phyloP scores from a whole-genome alignment of 495 filamentous ascomycete genomes.

The Xylona heveae region DNA sequence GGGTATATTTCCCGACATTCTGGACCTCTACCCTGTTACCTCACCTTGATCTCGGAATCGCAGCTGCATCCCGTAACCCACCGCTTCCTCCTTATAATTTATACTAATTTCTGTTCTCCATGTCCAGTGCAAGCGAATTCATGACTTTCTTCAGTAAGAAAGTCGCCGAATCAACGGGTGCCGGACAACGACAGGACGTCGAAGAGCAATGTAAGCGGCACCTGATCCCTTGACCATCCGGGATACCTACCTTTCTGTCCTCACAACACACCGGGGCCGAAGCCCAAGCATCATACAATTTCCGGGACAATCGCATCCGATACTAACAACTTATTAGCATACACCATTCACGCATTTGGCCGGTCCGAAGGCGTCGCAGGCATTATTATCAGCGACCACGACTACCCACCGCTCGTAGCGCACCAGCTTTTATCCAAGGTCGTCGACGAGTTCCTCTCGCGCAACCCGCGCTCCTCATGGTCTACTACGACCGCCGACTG shows the following conservation, averaged over 20 bases:
- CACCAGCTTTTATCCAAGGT: conserved; percentile 85
- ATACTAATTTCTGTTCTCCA: conserved; percentile 1
- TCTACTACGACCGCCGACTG: conserved; percentile 29
- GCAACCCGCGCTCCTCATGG: conserved; percentile 49
- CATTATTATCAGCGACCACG: conserved; percentile 73
- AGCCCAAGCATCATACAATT: background rate
- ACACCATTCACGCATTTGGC: conserved; percentile 78
- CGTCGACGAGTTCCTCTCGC: conserved; percentile 76
- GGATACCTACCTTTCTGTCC: too few relatives aligned
- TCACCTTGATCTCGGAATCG: too few relatives aligned
- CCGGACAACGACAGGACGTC: conserved; percentile 79
- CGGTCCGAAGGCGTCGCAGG: conserved; percentile 73
- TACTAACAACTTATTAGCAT: conserved; percentile 22
- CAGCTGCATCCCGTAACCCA: too few relatives aligned
- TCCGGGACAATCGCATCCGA: conserved; percentile 3
- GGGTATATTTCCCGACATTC: conserved; percentile 22
- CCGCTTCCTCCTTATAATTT: background rate
- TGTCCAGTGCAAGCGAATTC: conserved; percentile 28
- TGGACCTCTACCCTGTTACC: conserved; percentile 1
- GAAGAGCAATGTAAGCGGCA: conserved; percentile 51
- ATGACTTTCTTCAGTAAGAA: conserved; percentile 32
- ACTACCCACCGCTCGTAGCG: conserved; percentile 80
- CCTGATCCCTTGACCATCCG: background rate
- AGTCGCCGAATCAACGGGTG: conserved; percentile 59
- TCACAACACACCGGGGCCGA: background rate